Conservation (phyloP, 768 basidiomycete species). For the Mycena vulgaris region DNA sequence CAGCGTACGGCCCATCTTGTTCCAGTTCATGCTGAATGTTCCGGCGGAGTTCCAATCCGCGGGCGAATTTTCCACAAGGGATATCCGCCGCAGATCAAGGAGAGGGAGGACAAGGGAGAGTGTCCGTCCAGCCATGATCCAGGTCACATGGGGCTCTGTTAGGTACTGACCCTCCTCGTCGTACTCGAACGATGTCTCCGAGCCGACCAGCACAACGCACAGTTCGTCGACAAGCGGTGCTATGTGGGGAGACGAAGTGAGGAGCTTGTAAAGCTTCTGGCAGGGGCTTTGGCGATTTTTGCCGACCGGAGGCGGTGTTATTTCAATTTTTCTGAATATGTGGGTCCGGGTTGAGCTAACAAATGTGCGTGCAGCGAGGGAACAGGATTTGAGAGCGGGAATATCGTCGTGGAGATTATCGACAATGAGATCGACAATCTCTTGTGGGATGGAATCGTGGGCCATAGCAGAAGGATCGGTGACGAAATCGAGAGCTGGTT, state of each 20-base stretch:
- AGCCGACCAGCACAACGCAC: slow-evolving; percentile 12
- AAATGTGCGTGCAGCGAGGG: slow-evolving; percentile 17
- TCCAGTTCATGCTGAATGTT: slow-evolving; percentile 19
- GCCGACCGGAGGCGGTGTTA: background rate
- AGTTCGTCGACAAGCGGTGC: slow-evolving; percentile 11
- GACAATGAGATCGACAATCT: slow-evolving; percentile 15
- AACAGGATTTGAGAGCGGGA: slow-evolving; percentile 7
- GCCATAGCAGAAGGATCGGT: too few relatives aligned
- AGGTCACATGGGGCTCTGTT: background rate
- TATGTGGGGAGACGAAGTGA: slow-evolving; percentile 4
- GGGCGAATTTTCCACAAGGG: slow-evolving; percentile 10
- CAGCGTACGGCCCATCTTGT: background rate
- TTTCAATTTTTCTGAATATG: slow-evolving; percentile 13
- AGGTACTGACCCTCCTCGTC: too few relatives aligned
- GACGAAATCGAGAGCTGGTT: too few relatives aligned
- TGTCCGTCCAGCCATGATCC: background rate
- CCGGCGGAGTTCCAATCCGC: slow-evolving; percentile 5
- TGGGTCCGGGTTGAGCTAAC: background rate
- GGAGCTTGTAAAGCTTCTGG: background rate
- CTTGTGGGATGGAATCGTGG: slow-evolving; percentile 1
- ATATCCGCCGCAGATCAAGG: slow-evolving; percentile 11
- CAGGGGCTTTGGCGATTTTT: background rate
- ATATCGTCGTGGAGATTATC: slow-evolving; percentile 22
- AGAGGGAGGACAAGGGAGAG: slow-evolving; percentile 19
- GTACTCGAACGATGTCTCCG: too few relatives aligned